Percentiles rank a stretch among this genome's conserved stretches.
Evolutionary conservation across 2,329 filamentous ascomycete genomes (phyloP).

Genomic region (Magnaporthales sp.): DNA sequence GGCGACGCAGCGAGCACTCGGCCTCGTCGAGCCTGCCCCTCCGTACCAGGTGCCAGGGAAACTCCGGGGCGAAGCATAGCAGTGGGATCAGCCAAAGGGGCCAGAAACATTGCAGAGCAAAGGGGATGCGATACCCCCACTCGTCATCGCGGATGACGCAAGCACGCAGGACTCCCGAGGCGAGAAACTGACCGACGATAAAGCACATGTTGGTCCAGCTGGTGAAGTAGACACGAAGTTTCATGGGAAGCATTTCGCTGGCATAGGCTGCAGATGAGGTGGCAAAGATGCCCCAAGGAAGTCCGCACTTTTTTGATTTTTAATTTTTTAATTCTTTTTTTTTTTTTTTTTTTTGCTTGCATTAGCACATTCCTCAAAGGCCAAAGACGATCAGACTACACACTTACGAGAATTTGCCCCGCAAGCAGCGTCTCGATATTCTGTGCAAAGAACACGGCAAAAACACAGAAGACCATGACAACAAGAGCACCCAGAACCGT

Average conservation of each 20-base stretch:
- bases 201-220: slow-evolving; percentile 55
- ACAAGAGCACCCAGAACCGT: slow-evolving; percentile 39
- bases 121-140: slow-evolving; percentile 40
- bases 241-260: slow-evolving; percentile 50
- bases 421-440: slow-evolving; percentile 35
- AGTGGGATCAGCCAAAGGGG: slow-evolving; percentile 33
- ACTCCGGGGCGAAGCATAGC: slow-evolving; percentile 37
- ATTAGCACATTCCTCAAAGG: not conserved
- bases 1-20: slow-evolving; percentile 25
- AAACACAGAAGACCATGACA: slow-evolving; percentile 40
- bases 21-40: slow-evolving; percentile 31
- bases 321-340: too few species aligned
- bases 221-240: slow-evolving; percentile 47
- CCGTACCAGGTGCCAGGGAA: slow-evolving; percentile 40
- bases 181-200: slow-evolving; percentile 52
- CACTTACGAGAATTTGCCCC: slow-evolving; percentile 33
- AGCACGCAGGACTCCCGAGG: slow-evolving; percentile 34
- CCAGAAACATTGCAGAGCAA: slow-evolving; percentile 43
- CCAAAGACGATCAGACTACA: not conserved
- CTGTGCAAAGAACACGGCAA: slow-evolving; percentile 43
- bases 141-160: slow-evolving; percentile 29
- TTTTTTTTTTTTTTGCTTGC: not conserved
- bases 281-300: slow-evolving; percentile 53
- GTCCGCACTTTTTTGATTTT: slow-evolving; percentile 29
- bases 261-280: slow-evolving; percentile 51